Conservation (phyloP, 352 stramenopile genomes). For the Globisporangium mamillatum region DNA sequence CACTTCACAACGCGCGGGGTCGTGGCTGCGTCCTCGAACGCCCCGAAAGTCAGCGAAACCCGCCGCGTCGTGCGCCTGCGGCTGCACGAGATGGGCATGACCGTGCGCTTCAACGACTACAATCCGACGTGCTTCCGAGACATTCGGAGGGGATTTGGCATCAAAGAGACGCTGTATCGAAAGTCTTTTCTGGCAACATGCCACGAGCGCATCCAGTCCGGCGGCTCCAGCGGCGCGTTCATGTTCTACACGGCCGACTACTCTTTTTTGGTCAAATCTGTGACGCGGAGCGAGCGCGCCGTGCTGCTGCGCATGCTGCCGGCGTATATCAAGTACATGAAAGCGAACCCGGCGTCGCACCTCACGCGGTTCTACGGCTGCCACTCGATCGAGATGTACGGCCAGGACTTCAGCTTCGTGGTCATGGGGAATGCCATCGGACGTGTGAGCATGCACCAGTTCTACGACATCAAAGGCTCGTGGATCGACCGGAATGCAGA, state of each 20-base stretch:
- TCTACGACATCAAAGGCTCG: conserved; percentile 90
- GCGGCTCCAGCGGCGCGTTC: conserved; percentile 87
- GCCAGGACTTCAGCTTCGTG: conserved; percentile 85
- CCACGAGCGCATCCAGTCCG: conserved; percentile 80
- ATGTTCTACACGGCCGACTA: conserved; percentile 92
- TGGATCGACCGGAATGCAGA: conserved; percentile 80
- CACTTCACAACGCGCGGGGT: conserved; percentile 87
- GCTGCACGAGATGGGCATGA: conserved; percentile 81
- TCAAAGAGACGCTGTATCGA: conserved; percentile 70
- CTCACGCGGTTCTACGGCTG: conserved; percentile 89
- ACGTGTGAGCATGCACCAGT: conserved; percentile 75
- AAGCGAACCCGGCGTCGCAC: conserved; percentile 70
- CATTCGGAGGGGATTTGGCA: conserved; percentile 74
- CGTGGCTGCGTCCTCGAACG: conserved; percentile 72
- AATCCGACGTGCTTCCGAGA: conserved; percentile 67
- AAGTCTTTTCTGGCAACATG: conserved; percentile 75
- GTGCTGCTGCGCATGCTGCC: conserved; percentile 84
- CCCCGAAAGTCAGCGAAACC: conserved; percentile 38
- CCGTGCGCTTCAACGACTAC: conserved; percentile 79
- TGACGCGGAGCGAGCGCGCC: conserved; percentile 72
- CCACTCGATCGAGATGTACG: conserved; percentile 90
- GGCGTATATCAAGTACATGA: conserved; percentile 80
- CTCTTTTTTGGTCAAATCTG: conserved; percentile 86
- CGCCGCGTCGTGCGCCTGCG: conserved; percentile 67
- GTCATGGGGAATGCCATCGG: conserved; percentile 90